These are phyloP conservation scores for Lagenidium sp. DNA, from an alignment of 352 stramenopile species.

Conservation along the genomic window DNA sequence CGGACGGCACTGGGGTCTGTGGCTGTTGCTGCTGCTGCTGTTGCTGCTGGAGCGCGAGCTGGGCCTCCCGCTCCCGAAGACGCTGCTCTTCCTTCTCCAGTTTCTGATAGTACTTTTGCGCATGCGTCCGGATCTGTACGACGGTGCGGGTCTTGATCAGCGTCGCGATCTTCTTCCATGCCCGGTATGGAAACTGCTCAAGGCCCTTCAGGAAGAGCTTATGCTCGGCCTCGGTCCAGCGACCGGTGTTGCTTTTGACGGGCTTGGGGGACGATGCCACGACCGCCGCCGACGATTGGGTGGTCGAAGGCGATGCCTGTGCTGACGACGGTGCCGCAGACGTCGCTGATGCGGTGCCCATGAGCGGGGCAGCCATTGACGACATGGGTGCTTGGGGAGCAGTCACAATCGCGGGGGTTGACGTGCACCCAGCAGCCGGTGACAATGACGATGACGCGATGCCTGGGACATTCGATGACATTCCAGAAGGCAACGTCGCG, in stretches of 20 bases:
- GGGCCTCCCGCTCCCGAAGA: constrained; percentile 57
- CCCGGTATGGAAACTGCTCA: constrained; percentile 77
- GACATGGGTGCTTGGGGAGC: too few species aligned
- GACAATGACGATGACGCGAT: too few species aligned
- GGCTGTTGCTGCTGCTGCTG: too few species aligned
- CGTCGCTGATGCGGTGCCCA: neutral
- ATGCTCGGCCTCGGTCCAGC: constrained; percentile 83
- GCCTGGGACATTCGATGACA: too few species aligned
- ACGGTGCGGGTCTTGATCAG: constrained; percentile 92
- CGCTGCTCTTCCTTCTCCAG: constrained; percentile 80
- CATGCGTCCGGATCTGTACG: constrained; percentile 84
- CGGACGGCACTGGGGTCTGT: too few species aligned
- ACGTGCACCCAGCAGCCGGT: too few species aligned
- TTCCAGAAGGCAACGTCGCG: too few species aligned
- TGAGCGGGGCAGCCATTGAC: neutral
- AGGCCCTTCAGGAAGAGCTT: constrained; percentile 85
- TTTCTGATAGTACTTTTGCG: constrained; percentile 89
- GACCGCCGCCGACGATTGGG: neutral
- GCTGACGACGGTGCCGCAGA: neutral
- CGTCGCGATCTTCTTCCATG: constrained; percentile 90
- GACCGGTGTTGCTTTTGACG: constrained; percentile 69
- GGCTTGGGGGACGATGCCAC: constrained; percentile 15
- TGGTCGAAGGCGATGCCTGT: neutral
- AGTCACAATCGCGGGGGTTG: too few species aligned
- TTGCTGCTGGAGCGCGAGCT: constrained; percentile 12